phyloP scores from a whole-genome alignment of 768 basidiomycete species.

The Pleurotus tuber-regium region DNA sequence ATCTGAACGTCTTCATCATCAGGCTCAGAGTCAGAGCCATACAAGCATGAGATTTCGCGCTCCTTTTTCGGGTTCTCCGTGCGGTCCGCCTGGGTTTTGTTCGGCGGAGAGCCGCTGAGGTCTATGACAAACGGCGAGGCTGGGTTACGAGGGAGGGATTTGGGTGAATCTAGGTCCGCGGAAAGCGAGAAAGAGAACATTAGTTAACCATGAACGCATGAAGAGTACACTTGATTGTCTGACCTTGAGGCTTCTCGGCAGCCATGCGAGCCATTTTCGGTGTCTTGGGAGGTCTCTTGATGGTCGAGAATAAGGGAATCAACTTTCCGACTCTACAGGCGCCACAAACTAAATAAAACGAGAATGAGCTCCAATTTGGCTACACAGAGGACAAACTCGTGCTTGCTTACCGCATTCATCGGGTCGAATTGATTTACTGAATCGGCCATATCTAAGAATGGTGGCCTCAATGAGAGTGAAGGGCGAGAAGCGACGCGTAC shows the following conservation, averaged over 20 bases:
- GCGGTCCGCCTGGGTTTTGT: conserved; percentile 17
- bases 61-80: neutral
- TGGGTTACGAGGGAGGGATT: conserved; percentile 12
- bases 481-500: conserved; percentile 13
- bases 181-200: no score
- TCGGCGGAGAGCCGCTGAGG: conserved; percentile 10
- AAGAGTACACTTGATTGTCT: neutral
- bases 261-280: conserved; percentile 39
- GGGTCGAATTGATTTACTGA: conserved; percentile 68
- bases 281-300: conserved; percentile 31
- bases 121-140: neutral
- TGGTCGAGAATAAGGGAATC: conserved; percentile 51
- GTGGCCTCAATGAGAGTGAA: conserved; percentile 2
- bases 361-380: neutral
- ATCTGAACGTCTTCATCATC: conserved; percentile 25
- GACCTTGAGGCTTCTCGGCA: conserved; percentile 45
- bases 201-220: no score
- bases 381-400: neutral
- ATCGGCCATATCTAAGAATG: conserved; percentile 61
- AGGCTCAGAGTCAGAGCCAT: conserved; percentile 25
- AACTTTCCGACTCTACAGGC: conserved; percentile 60
- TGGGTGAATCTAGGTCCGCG: conserved; percentile 33
- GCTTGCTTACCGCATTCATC: conserved; percentile 55
- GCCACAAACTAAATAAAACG: conserved; percentile 54
- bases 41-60: neutral